Evolutionary conservation across 768 basidiomycete species (phyloP).

Genomic region (Tylopilus felleus): DNA sequence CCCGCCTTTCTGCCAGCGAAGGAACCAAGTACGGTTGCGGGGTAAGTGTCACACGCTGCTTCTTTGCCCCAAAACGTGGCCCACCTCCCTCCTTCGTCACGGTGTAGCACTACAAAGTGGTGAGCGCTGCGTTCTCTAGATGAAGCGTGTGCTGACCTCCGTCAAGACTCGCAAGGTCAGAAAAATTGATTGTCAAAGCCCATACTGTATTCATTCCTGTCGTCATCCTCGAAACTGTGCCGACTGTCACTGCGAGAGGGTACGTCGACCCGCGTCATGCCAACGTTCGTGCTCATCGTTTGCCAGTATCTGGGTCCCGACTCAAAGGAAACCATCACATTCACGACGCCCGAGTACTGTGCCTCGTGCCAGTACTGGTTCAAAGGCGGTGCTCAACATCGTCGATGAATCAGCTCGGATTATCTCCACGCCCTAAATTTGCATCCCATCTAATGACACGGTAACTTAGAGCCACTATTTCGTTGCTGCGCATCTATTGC

Average conservation of each 20-base stretch:
- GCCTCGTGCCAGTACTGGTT: slow-evolving; percentile 59
- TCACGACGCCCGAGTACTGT: slow-evolving; percentile 51
- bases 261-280: slow-evolving; percentile 21
- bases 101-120: slow-evolving; percentile 66
- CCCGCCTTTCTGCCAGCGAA: slow-evolving; percentile 47
- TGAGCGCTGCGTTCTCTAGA: slow-evolving; percentile 40
- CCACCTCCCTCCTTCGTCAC: slow-evolving; percentile 10
- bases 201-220: slow-evolving; percentile 39
- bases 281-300: slow-evolving; percentile 1
- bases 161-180: slow-evolving; percentile 33
- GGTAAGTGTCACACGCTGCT: slow-evolving; percentile 32
- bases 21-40: slow-evolving; percentile 76
- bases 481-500: slow-evolving; percentile 12
- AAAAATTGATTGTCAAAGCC: slow-evolving; percentile 35
- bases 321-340: slow-evolving; percentile 54
- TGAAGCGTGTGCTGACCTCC: slow-evolving; percentile 3
- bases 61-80: not conserved
- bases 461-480: slow-evolving; percentile 32
- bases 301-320: slow-evolving; percentile 67
- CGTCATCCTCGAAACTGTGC: slow-evolving; percentile 40
- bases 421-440: slow-evolving; percentile 1
- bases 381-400: slow-evolving; percentile 42
- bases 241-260: slow-evolving; percentile 44
- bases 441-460: slow-evolving; percentile 21
- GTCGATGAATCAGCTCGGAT: slow-evolving; percentile 25